A percentile compares a stretch with the other conserved stretches of the same genome.
Conservation (phyloP, 1,284 basidiomycete species). For the Coniferiporia sulphurascens region DNA sequence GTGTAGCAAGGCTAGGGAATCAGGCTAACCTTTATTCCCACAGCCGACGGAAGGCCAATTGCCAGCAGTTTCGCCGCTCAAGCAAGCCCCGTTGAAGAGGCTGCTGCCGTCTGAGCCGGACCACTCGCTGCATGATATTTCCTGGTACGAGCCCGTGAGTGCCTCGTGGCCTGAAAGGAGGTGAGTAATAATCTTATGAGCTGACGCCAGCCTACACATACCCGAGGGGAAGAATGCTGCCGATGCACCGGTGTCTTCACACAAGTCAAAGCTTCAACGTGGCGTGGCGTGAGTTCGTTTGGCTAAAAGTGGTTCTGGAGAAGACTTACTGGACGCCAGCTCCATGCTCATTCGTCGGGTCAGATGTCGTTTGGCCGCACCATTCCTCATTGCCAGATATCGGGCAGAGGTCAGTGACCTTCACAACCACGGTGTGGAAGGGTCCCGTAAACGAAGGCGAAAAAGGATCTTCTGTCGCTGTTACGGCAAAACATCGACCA, state of each 20-base stretch:
- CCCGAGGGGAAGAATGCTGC: constrained; percentile 50
- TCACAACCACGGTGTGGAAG: constrained; percentile 51
- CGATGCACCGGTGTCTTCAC: constrained; percentile 50
- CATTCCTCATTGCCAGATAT: constrained; percentile 45
- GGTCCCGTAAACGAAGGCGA: constrained; percentile 47
- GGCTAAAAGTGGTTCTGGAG: background rate
- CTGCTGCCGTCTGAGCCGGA: constrained; percentile 16
- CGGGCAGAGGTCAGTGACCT: constrained; percentile 50
- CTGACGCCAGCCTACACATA: constrained; percentile 9
- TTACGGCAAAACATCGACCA: constrained; percentile 52
- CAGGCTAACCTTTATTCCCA: constrained; percentile 16
- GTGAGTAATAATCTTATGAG: background rate
- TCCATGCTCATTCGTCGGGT: constrained; percentile 39
- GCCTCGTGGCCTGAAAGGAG: constrained; percentile 13
- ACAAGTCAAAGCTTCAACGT: constrained; percentile 52
- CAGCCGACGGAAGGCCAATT: constrained; percentile 16
- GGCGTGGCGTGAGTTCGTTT: background rate
- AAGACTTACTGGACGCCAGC: constrained; percentile 44
- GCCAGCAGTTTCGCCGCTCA: constrained; percentile 17
- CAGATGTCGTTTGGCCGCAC: constrained; percentile 46
- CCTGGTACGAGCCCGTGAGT: constrained; percentile 16
- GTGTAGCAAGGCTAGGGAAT: background rate
- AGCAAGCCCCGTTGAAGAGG: constrained; percentile 16
- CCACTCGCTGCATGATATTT: constrained; percentile 19
- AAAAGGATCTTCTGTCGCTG: constrained; percentile 47